These are phyloP conservation scores for Neurospora discreta DNA, from an alignment of 495 filamentous ascomycete genomes.

Conservation along the genomic window DNA sequence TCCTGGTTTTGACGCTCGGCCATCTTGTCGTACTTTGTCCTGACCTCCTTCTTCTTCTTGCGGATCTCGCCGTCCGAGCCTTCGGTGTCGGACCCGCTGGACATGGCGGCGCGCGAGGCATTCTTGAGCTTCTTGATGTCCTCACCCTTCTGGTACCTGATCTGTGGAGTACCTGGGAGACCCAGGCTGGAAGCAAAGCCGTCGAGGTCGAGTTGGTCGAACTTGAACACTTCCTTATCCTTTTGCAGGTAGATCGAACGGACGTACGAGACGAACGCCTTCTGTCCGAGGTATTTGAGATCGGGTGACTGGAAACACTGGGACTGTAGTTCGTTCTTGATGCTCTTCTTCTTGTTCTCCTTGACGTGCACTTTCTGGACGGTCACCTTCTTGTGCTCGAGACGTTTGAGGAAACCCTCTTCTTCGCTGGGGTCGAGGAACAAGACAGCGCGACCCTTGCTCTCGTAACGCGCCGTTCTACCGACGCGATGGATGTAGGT, in stretches of 20 bases:
- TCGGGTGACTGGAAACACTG: constrained; percentile 93
- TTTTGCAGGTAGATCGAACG: constrained; percentile 77
- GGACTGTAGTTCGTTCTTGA: constrained; percentile 73
- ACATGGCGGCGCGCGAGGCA: constrained; percentile 50
- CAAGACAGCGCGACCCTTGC: constrained; percentile 73
- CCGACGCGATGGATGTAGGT: constrained; percentile 97
- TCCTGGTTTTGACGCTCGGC: constrained; percentile 91
- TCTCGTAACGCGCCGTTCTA: constrained; percentile 87
- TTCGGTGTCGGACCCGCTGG: constrained; percentile 38
- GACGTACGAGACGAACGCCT: constrained; percentile 84
- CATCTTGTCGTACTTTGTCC: constrained; percentile 94
- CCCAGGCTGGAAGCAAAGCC: constrained; percentile 77
- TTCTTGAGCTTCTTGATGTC: constrained; percentile 83
- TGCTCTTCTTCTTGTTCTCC: constrained; percentile 77
- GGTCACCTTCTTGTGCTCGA: constrained; percentile 80
- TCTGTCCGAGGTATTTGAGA: constrained; percentile 90
- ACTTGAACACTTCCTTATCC: constrained; percentile 83
- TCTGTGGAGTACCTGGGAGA: constrained; percentile 78
- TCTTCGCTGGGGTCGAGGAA: constrained; percentile 92
- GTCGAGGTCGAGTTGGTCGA: constrained; percentile 71
- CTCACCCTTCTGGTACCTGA: constrained; percentile 83
- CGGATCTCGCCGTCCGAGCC: constrained; percentile 33
- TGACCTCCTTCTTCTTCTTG: constrained; percentile 53
- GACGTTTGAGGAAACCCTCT: constrained; percentile 64
- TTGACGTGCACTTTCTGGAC: constrained; percentile 76